Evolutionary conservation across 257 asterid species (phyloP).

Genomic region (Nicotiana otophora): DNA sequence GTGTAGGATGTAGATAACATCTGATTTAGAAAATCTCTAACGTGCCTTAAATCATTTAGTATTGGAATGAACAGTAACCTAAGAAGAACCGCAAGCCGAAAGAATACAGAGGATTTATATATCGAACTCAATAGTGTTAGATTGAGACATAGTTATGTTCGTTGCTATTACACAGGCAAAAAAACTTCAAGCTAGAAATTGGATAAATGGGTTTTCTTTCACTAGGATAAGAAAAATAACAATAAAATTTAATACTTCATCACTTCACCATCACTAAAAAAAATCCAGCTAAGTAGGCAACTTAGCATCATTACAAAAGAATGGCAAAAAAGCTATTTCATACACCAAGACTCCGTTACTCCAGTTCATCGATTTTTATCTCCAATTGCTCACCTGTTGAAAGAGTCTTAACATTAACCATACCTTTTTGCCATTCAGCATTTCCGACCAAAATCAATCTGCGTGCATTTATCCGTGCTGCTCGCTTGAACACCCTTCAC

Average conservation of each 20-base stretch:
- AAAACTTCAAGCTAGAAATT: background rate
- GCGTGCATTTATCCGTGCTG: conserved; percentile 66
- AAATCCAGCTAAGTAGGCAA: background rate
- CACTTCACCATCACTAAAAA: background rate
- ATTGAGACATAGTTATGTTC: background rate
- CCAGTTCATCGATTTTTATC: conserved; percentile 59
- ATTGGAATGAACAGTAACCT: background rate
- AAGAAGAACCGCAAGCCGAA: background rate
- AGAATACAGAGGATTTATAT: background rate
- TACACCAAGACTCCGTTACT: conserved; percentile 21
- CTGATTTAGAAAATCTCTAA: background rate
- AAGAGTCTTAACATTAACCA: conserved; percentile 77
- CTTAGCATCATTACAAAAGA: background rate
- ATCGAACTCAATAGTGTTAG: background rate
- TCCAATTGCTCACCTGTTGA: conserved; percentile 76
- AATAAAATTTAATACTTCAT: background rate
- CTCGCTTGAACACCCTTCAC: conserved; percentile 84
- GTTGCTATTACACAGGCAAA: background rate
- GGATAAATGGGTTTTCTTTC: background rate
- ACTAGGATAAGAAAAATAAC: background rate
- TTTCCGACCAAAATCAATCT: conserved; percentile 79
- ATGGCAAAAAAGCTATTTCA: background rate
- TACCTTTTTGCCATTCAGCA: conserved; percentile 85
- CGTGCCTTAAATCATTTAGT: background rate
- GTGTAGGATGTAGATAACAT: background rate